phyloP scores from a whole-genome alignment of 805 yeast species.

The Blastobotrys mokoenaii region DNA sequence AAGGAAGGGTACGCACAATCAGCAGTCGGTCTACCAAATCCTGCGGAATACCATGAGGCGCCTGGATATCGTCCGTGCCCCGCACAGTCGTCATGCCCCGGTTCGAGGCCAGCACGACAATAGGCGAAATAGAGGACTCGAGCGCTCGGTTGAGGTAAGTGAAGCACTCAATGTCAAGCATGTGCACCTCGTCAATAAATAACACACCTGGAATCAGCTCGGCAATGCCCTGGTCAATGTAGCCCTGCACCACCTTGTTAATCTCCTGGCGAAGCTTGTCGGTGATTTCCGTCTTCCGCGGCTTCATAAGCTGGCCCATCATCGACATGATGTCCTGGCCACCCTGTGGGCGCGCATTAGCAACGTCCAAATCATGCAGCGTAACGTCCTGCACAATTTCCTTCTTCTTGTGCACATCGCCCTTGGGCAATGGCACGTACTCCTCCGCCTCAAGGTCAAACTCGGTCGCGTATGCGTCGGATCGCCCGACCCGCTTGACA shows the following conservation, averaged over 20 bases:
- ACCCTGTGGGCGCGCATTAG: slow-evolving; percentile 93
- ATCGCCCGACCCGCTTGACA: slow-evolving; percentile 92
- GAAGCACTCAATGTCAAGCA: slow-evolving; percentile 96
- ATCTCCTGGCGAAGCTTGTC: slow-evolving; percentile 92
- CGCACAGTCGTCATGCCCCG: slow-evolving; percentile 87
- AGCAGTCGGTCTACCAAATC: slow-evolving; percentile 87
- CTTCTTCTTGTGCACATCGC: slow-evolving; percentile 96
- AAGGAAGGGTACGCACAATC: slow-evolving; percentile 88
- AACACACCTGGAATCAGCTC: slow-evolving; percentile 96
- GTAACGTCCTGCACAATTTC: slow-evolving; percentile 97
- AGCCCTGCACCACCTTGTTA: slow-evolving; percentile 89
- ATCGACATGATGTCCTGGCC: slow-evolving; percentile 93
- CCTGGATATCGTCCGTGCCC: slow-evolving; percentile 74
- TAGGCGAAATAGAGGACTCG: slow-evolving; percentile 86
- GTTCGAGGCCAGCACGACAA: slow-evolving; percentile 92
- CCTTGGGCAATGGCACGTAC: slow-evolving; percentile 96
- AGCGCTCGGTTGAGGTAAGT: slow-evolving; percentile 90
- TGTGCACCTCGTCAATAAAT: slow-evolving; percentile 96
- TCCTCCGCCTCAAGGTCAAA: slow-evolving; percentile 98
- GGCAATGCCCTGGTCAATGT: slow-evolving; percentile 97
- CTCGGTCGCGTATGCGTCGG: slow-evolving; percentile 98
- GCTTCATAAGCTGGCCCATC: slow-evolving; percentile 96
- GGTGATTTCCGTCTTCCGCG: slow-evolving; percentile 92
- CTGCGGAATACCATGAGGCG: slow-evolving; percentile 96
- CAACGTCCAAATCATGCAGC: slow-evolving; percentile 90